These are phyloP conservation scores for Kernera saxatilis DNA, from an alignment of 345 rosid genomes.

Conservation along the genomic window DNA sequence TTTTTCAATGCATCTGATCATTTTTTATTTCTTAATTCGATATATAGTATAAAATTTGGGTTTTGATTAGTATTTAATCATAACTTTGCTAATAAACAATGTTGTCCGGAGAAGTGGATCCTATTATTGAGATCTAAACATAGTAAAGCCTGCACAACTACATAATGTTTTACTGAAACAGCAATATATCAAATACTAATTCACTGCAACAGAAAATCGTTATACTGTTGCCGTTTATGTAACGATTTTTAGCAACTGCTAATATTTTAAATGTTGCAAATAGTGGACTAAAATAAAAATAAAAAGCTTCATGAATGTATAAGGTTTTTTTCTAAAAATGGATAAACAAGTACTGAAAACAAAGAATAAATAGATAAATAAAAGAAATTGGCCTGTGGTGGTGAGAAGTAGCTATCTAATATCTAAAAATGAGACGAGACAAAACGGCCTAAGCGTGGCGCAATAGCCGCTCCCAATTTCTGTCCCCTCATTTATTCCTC, in stretches of 20 bases:
- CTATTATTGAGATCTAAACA: constrained; percentile 5
- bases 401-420: constrained; percentile 29
- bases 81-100: constrained; percentile 9
- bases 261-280: neutral
- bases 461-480: constrained; percentile 38
- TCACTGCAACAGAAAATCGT: neutral
- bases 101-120: constrained; percentile 12
- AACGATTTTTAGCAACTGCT: neutral
- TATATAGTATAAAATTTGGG: neutral
- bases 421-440: constrained; percentile 40
- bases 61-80: neutral
- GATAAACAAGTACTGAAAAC: neutral
- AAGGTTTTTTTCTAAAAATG: neutral
- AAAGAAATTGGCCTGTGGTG: neutral
- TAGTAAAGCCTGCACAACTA: neutral
- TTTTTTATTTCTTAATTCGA: neutral
- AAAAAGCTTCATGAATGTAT: neutral
- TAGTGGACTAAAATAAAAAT: neutral
- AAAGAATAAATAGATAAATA: neutral
- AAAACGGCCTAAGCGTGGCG: constrained; percentile 43
- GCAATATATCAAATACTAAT: neutral
- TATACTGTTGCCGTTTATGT: neutral
- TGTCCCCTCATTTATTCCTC: constrained; percentile 46
- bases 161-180: neutral
- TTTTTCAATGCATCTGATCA: neutral